Evolutionary conservation across 305 asterid species (phyloP), one percentile per base, ranked within the genome.

Genomic region (Coffea humblotiana): DNA sequence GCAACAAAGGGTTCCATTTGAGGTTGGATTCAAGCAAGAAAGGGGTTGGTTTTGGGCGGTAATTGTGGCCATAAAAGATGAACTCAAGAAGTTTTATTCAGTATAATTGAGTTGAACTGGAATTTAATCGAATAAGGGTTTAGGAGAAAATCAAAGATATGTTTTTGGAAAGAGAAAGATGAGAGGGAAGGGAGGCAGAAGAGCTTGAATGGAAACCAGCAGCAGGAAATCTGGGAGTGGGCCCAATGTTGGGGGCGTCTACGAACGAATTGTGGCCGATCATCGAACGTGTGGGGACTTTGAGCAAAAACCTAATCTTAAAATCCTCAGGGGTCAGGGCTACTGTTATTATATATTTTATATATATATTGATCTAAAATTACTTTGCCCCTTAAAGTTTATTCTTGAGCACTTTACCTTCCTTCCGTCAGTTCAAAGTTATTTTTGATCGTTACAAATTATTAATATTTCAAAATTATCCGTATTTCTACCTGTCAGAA

Each of bases 1-100:
- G 65, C 7, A 21, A 60, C 11, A 67, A 67, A 23, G 84, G 80
- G 49, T 60, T 81, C 80, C 84, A 81, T 60, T 81, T 81, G 77
- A 76, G 77, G 77, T 58, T 75, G 32, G 84, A 70, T 35, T 76
- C 74, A 61, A 70, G 58, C 60, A 70, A 32, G 67, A 81, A 70
- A 69, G 76, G 68, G 77, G 73, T 21, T 21, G 65, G 29, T 60
- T 23, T 60, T 60, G 65, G 1, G 65, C n/a, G 27, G 65, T 60
- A 21, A 60, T 21, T 60, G 65, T 60, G 27, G 65, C 65, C 65
- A 60, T 60, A 54, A 54, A 16, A 60, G 65, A 60, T 60, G 29
- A 60, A 14, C 61, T 54, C 19, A 16, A 54, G n/a, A 15, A 15
- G 18, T 54, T 16, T 2, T 15, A 15, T 54, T 12, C 11, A 52